Evolutionary conservation across 371 early-diverging fungal genomes (phyloP), one percentile per base, ranked within the genome.

Genomic region (Mucor circinelloides): DNA sequence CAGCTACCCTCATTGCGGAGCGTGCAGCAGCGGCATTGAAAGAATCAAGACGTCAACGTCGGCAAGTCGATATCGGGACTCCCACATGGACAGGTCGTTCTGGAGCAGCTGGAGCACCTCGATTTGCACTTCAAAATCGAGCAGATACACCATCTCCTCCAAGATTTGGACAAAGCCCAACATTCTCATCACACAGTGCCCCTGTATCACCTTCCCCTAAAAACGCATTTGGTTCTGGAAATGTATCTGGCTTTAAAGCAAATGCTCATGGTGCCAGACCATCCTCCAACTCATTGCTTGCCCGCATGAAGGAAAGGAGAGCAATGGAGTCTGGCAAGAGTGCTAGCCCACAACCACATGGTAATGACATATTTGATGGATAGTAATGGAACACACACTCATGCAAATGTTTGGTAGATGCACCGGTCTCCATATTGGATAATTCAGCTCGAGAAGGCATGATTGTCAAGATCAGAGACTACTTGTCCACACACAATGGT

Each of bases 11-110:
- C 1, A 73, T 90, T 19, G 88, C 89, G 7, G 77, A 88, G 55
- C 65, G 77, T 42, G 89, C 90, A 2, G 79, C 85, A 50, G 83
- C 76, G 9, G 86, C 85, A 1, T 62, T 90, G 31, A 84, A 80
- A 50, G 83, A 85, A 48, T 86, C 87, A 2, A 70, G 84, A 25
- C 76, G 79, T 44, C 70, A 78, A 25, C 52, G 67, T 54, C 40
- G 69, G 8, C 42, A 44, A 27, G 48, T 71, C 30, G 81, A 82
- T 42, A 77, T 90, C 15, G 81, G 81, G 19, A 83, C 79, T 10
- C 91, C 91, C 6, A 91, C 90, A 2, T 89, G 90, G 91, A 90
- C 90, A 9, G 90, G 91, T 1, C 81, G 85, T 30, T 87, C 85
- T 5, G 90, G 89, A 10, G 61, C 73, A 15, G 93, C 90, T 1